Conservation (phyloP, 2,329 filamentous ascomycete species). For the Diplodia mutila region DNA sequence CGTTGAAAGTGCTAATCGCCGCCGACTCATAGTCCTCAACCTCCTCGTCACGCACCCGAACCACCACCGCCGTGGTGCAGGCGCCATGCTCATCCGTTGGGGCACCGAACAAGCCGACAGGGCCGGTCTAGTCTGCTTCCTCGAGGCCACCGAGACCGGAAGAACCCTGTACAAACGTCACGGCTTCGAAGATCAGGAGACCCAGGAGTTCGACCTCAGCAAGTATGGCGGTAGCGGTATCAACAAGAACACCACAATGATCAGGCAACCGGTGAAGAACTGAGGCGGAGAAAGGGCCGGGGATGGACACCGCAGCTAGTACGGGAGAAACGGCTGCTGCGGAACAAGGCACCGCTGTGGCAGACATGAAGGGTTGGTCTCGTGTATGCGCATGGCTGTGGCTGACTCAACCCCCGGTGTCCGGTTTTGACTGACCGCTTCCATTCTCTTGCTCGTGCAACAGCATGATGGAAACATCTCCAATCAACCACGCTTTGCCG, state of each 20-base stretch:
- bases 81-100: constrained; percentile 22
- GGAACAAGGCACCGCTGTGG: too few relatives aligned
- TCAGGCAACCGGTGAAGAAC: constrained; percentile 30
- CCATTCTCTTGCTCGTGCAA: not conserved
- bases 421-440: too few relatives aligned
- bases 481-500: not conserved
- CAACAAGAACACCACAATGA: constrained; percentile 38
- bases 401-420: not conserved
- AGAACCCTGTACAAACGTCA: constrained; percentile 41
- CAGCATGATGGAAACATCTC: not conserved
- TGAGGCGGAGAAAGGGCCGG: not conserved
- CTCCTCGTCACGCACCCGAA: constrained; percentile 25
- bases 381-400: not conserved
- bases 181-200: constrained; percentile 35
- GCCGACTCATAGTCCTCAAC: constrained; percentile 10
- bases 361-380: not conserved
- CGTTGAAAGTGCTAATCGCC: constrained; percentile 36
- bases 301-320: not conserved
- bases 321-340: too few relatives aligned
- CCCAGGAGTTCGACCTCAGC: constrained; percentile 33
- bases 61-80: constrained; percentile 23
- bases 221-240: constrained; percentile 38
- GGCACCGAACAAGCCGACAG: constrained; percentile 35
- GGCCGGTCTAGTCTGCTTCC: constrained; percentile 42
- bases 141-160: constrained; percentile 46